These are phyloP conservation scores for Pouteria glomerata DNA, from an alignment of 148 eudicot genomes.

Conservation along the genomic window DNA sequence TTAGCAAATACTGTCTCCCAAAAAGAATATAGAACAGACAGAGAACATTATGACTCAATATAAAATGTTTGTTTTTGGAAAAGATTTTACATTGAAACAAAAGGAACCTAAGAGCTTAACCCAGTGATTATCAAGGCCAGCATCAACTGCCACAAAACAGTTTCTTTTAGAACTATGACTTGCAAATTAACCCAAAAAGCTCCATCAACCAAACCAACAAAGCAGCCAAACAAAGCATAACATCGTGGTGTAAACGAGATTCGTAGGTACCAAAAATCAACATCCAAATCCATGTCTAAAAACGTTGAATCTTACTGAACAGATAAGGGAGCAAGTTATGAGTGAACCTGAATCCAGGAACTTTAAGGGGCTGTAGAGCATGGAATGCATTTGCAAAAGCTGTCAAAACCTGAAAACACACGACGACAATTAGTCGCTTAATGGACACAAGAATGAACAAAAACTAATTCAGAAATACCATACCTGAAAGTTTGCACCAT, in stretches of 20 bases:
- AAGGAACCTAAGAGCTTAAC: background rate
- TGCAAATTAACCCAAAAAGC: background rate
- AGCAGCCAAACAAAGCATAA: background rate
- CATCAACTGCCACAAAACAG: background rate
- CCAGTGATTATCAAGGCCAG: background rate
- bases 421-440: conserved; percentile 9
- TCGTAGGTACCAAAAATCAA: background rate
- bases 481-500: conserved; percentile 90
- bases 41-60: no score
- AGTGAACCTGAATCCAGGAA: conserved; percentile 83
- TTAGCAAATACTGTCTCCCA: no score
- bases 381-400: conserved; percentile 92
- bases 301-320: background rate
- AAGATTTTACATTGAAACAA: no score
- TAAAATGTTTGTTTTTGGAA: no score
- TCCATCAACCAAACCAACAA: background rate
- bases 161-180: background rate
- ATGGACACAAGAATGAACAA: background rate
- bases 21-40: no score
- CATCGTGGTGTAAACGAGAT: background rate
- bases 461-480: conserved; percentile 2
- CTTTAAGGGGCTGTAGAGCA: conserved; percentile 83
- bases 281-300: background rate
- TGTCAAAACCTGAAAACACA: conserved; percentile 58
- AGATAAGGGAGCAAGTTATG: conserved; percentile 5